Evolutionary conservation across 2,329 filamentous ascomycete genomes (phyloP), one percentile per base, ranked within the genome.

Genomic region (Diaporthe sp.): DNA sequence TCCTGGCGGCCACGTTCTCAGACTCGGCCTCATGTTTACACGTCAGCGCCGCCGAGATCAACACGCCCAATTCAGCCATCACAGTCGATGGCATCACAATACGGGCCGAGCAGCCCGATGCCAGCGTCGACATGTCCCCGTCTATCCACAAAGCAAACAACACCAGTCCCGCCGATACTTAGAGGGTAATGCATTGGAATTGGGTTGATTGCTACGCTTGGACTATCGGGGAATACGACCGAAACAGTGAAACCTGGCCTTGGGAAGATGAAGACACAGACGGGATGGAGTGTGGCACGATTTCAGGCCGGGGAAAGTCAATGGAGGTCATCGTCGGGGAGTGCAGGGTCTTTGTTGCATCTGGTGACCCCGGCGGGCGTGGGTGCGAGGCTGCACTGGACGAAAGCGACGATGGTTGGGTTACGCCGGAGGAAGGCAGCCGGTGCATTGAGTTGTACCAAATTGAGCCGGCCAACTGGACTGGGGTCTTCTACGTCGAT

Each of bases 41-140:
- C 9, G 64, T 67, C 45, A 67, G 64, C 45, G 64, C 64, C 22
- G 64, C 64, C 22, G 45, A 38, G 9, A 38, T 67, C n/a, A 13
- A 52, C 15, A 52, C 45, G 0, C 64, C 64, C n/a, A 28, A 22
- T 19, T 38, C 64, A 6, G 64, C 64, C 45, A 52, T 22, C 45
- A 52, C 47, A 15, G 22, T 67, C 30, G 13, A 52, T 8, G 15
- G 45, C 33, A 52, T 52, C 22, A 25, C 22, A 35, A 15, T 52
- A 12, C 30, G 45, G 47, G 45, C 45, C n/a, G 30, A 25, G 17
- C 6, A 38, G 8, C 33, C 13, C 8, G 22, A 38, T 40, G 4
- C 3, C 8, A 13, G 13, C 2, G 47, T 67, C 45, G 7, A 52
- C 13, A 22, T 28, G 15, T 9, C 15, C 8, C 12, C 45, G 5